Conservation (phyloP, 768 basidiomycete species). For the Xerocomus potaroensis region DNA sequence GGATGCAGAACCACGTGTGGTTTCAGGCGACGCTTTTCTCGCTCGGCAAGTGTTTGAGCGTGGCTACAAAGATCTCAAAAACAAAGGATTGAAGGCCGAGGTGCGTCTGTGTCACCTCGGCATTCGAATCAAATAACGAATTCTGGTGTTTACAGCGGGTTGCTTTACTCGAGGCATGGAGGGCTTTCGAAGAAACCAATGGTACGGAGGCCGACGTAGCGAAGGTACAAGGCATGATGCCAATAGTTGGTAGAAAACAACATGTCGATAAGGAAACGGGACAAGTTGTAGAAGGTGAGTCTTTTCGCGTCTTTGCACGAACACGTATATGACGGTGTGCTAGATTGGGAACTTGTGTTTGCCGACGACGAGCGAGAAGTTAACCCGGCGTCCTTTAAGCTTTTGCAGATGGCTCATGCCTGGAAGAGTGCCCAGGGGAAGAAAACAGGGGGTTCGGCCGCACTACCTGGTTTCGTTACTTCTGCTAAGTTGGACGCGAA, state of each 20-base stretch:
- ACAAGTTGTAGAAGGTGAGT: constrained; percentile 78
- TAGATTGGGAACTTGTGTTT: constrained; percentile 94
- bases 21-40: constrained; percentile 61
- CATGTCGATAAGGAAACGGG: constrained; percentile 82
- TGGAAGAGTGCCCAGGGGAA: constrained; percentile 66
- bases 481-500: constrained; percentile 25
- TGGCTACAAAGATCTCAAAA: constrained; percentile 84
- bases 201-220: constrained; percentile 70
- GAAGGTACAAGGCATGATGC: constrained; percentile 91
- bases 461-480: constrained; percentile 48
- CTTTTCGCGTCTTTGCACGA: neutral
- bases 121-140: constrained; percentile 1
- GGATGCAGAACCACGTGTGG: constrained; percentile 48
- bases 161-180: constrained; percentile 91
- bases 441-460: constrained; percentile 31
- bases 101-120: constrained; percentile 38
- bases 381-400: constrained; percentile 92
- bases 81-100: constrained; percentile 80
- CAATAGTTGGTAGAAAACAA: constrained; percentile 80
- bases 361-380: constrained; percentile 94
- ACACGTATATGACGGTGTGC: constrained; percentile 1
- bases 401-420: constrained; percentile 91
- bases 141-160: constrained; percentile 58
- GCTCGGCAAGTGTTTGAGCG: constrained; percentile 83
- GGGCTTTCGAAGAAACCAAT: constrained; percentile 80